These are phyloP conservation scores for Lactifluus pinguis DNA, from an alignment of 768 basidiomycete genomes.

Conservation along the genomic window DNA sequence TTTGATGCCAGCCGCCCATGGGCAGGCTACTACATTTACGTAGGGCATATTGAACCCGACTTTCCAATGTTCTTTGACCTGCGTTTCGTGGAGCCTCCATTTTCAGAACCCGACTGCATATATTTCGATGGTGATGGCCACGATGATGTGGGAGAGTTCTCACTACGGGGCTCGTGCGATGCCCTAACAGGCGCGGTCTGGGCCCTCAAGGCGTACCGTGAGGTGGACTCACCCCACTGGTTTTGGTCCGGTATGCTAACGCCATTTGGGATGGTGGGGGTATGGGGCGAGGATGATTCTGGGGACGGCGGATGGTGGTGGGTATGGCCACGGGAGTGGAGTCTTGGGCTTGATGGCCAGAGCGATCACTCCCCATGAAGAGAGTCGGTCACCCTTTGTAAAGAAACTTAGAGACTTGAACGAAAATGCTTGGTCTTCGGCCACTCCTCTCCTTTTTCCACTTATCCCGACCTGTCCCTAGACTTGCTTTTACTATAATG, in stretches of 20 bases:
- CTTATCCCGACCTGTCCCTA: too few relatives aligned
- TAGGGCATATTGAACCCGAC: not conserved
- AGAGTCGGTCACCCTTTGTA: too few relatives aligned
- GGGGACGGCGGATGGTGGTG: conserved; percentile 1
- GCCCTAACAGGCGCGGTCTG: not conserved
- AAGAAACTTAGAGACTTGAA: too few relatives aligned
- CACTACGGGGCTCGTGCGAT: not conserved
- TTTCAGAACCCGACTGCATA: too few relatives aligned
- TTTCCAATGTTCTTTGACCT: conserved; percentile 6
- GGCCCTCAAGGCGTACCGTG: not conserved
- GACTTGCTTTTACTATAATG: too few relatives aligned
- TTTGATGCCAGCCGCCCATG: not conserved
- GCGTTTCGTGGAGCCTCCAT: not conserved
- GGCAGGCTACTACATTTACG: not conserved
- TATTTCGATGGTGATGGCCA: not conserved
- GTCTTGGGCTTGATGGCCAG: not conserved
- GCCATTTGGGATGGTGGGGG: conserved; percentile 9
- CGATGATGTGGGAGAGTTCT: not conserved
- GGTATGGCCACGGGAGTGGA: conserved; percentile 13
- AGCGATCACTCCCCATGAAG: not conserved
- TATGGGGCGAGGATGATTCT: not conserved
- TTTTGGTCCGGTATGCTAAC: not conserved
- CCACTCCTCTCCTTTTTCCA: too few relatives aligned
- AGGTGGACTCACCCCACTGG: not conserved
- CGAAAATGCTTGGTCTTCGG: too few relatives aligned